phyloP scores from a whole-genome alignment of 192 early-diverging fungal species.

The Umbelopsis sp. region DNA sequence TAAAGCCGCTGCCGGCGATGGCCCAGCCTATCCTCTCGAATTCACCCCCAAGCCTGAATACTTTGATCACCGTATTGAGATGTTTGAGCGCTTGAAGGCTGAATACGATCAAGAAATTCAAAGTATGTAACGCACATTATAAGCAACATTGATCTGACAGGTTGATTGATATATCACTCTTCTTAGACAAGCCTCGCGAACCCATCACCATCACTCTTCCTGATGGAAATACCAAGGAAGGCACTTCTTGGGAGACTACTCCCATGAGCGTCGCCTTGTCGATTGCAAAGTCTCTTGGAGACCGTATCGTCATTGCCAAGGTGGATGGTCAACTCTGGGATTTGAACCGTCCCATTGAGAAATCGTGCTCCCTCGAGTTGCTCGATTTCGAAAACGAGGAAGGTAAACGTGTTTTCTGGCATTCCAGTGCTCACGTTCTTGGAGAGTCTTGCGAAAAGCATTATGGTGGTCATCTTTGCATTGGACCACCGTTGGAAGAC shows the following conservation, averaged over 20 bases:
- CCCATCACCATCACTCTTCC: conserved; percentile 85
- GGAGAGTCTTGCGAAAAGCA: conserved; percentile 97
- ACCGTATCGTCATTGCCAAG: conserved; percentile 94
- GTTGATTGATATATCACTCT: not conserved
- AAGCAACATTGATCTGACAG: not conserved
- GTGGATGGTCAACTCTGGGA: conserved; percentile 90
- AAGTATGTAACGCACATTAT: conserved; percentile 43
- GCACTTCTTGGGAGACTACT: conserved; percentile 91
- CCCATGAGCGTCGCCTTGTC: conserved; percentile 88
- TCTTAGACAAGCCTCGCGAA: conserved; percentile 70
- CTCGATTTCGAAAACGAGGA: conserved; percentile 94
- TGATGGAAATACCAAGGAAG: conserved; percentile 81
- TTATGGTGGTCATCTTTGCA: conserved; percentile 97
- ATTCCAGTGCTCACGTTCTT: conserved; percentile 95
- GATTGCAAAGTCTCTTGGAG: conserved; percentile 89
- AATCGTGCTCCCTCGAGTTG: conserved; percentile 79
- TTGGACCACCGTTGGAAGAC: conserved; percentile 93
- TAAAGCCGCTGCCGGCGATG: conserved; percentile 41
- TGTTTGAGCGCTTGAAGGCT: conserved; percentile 77
- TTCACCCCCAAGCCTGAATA: conserved; percentile 73
- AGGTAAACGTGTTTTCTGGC: conserved; percentile 97
- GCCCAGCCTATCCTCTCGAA: conserved; percentile 39
- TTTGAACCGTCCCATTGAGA: conserved; percentile 84
- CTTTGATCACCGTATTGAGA: conserved; percentile 74
- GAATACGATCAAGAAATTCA: conserved; percentile 65